A percentile compares a stretch with the other conserved stretches of the same genome.
phyloP scores from a whole-genome alignment of 352 stramenopile genomes.

The Phytophthora multivora region DNA sequence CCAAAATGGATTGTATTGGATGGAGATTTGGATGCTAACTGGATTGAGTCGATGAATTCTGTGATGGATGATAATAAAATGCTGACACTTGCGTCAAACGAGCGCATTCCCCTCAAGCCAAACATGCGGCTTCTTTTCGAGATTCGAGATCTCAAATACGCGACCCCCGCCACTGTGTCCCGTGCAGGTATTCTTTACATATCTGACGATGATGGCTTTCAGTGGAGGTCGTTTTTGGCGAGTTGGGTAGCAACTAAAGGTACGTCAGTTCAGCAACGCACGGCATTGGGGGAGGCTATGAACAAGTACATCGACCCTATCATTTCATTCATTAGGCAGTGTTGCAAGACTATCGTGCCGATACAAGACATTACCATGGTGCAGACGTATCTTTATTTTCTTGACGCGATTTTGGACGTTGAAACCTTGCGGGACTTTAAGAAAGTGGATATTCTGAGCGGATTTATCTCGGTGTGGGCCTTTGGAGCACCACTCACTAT shows the following conservation, averaged over 20 bases:
- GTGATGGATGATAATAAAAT: constrained; percentile 93
- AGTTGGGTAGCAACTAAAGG: constrained; percentile 89
- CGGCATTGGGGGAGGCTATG: constrained; percentile 59
- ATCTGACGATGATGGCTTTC: constrained; percentile 89
- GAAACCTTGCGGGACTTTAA: constrained; percentile 65
- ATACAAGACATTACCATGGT: constrained; percentile 93
- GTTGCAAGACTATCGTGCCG: constrained; percentile 89
- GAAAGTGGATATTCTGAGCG: constrained; percentile 87
- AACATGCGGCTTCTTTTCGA: constrained; percentile 97
- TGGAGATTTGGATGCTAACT: constrained; percentile 86
- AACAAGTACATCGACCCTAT: constrained; percentile 90
- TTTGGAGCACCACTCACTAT: constrained; percentile 90
- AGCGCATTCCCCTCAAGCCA: constrained; percentile 94
- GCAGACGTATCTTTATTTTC: constrained; percentile 91
- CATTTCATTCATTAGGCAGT: constrained; percentile 86
- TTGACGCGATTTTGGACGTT: constrained; percentile 85
- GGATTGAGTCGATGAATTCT: constrained; percentile 92
- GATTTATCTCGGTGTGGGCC: constrained; percentile 94
- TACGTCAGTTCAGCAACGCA: constrained; percentile 55
- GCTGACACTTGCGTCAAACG: constrained; percentile 92
- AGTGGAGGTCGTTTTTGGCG: constrained; percentile 93
- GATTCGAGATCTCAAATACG: constrained; percentile 94
- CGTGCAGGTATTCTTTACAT: constrained; percentile 96
- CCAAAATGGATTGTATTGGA: constrained; percentile 97
- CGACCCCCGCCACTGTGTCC: constrained; percentile 94